These are phyloP conservation scores for Entamoeba nuttalli DNA, from an alignment of 208 protist species.

Conservation along the genomic window DNA sequence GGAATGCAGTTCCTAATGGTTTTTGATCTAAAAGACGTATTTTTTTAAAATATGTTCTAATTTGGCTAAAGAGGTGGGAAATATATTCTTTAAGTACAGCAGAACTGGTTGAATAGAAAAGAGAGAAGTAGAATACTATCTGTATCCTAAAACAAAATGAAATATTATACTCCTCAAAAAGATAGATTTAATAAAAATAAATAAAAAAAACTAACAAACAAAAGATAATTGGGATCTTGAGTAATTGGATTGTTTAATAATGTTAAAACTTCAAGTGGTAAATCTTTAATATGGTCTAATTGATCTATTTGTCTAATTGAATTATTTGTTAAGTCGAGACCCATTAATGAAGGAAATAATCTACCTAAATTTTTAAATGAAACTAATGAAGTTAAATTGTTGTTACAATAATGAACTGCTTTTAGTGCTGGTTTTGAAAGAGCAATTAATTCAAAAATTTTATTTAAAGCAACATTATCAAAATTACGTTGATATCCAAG, in stretches of 20 bases:
- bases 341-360: not conserved
- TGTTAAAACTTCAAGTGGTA: not conserved
- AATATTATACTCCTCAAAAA: too few relatives aligned
- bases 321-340: not conserved
- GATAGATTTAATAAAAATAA: not conserved
- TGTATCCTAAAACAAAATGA: too few relatives aligned
- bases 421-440: not conserved
- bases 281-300: not conserved
- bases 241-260: not conserved
- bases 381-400: not conserved
- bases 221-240: not conserved
- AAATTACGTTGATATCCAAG: not conserved
- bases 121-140: too few relatives aligned
- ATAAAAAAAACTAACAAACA: not conserved
- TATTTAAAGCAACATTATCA: not conserved
- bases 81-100: too few relatives aligned
- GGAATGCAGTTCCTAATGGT: not conserved
- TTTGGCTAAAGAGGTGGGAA: not conserved
- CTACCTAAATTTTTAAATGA: not conserved
- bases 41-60: not conserved
- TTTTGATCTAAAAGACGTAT: not conserved
- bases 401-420: not conserved
- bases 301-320: not conserved
- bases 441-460: not conserved
- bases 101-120: too few relatives aligned